phyloP scores from a whole-genome alignment of 176 grass and related monocot genomes.

The Triticum dicoccoides region DNA sequence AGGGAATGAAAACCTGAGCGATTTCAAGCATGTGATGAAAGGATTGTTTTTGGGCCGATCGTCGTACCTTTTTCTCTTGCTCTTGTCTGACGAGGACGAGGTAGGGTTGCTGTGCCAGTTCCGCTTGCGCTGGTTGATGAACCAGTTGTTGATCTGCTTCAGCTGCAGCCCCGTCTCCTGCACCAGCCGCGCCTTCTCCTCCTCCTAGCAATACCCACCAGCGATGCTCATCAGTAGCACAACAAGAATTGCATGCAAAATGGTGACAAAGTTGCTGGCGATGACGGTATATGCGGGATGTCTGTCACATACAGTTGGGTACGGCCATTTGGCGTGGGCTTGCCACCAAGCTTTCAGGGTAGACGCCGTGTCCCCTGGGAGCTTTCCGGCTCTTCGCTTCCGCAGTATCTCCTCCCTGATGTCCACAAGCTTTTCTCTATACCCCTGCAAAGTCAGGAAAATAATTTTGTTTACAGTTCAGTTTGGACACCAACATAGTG shows the following conservation, averaged over 20 bases:
- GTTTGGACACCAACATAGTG: not conserved
- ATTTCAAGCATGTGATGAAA: too few relatives aligned
- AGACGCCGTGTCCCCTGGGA: conserved; percentile 87
- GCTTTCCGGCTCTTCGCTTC: conserved; percentile 93
- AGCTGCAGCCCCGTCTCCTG: conserved; percentile 95
- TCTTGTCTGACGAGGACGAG: conserved; percentile 71
- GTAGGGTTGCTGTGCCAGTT: conserved; percentile 92
- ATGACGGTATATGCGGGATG: too few relatives aligned
- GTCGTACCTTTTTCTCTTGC: conserved; percentile 82
- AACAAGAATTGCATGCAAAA: not conserved
- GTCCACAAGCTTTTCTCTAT: conserved; percentile 94
- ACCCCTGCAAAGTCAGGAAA: conserved; percentile 49
- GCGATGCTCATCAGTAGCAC: not conserved
- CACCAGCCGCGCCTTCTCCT: conserved; percentile 86
- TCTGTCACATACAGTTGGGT: conserved; percentile 70
- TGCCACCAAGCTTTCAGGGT: conserved; percentile 97
- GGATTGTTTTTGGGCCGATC: too few relatives aligned
- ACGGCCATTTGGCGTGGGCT: conserved; percentile 93
- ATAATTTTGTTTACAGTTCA: conserved; percentile 1
- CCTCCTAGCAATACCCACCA: conserved; percentile 49
- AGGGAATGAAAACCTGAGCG: not conserved
- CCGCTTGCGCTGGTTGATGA: conserved; percentile 97
- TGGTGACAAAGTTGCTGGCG: too few relatives aligned
- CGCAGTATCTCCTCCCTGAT: conserved; percentile 96
- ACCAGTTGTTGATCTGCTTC: conserved; percentile 99